Evolutionary conservation across 352 stramenopile species (phyloP), one percentile per base, ranked within the genome.

Genomic region (Phytophthora constricta): DNA sequence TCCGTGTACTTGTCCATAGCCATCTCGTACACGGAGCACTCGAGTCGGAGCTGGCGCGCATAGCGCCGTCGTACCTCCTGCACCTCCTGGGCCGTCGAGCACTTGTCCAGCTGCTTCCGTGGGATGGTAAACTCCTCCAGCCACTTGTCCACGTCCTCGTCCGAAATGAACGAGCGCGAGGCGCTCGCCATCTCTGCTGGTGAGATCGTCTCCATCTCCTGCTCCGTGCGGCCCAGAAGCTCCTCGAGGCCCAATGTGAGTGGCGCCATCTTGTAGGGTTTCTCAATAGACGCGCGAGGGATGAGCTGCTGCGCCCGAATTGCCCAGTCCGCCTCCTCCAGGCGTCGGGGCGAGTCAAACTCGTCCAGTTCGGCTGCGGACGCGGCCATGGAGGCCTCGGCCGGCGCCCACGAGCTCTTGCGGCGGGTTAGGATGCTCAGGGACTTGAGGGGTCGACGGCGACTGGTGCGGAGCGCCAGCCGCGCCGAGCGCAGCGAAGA

Each of bases 1-100:
- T 62, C 26, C 47, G 81, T 71, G 61, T 80, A 84, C 64, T 89
- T 91, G 43, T 89, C 80, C 66, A 91, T 76, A 4, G 86, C 85
- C 84, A 94, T 91, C 48, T 91, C 82, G 65, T 92, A 92, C 47
- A 92, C 85, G 2, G 84, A 87, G 65, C 82, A 91, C 61, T 94
- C 86, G 8, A 94, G 77, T 10, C 86, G 79, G 43, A 94, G 70
- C 65, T 94, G 86, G 17, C 86, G 82, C 52, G 86, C 86, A 56
- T 91, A 92, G 33, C 86, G 77, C 16, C 82, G 80, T 34, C 84
- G 77, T 52, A 94, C 48, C 43, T 91, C 67, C 51, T 87, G 64
- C 16, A 88, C 51, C 61, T 91, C 70, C 20, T 89, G 68, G 0
- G 57, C 46, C 11, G 71, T 86, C 13, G 63, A 51, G 61, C 83